These are phyloP conservation scores for Rhizopogon vesiculosus DNA, from an alignment of 768 basidiomycete species.

Conservation along the genomic window DNA sequence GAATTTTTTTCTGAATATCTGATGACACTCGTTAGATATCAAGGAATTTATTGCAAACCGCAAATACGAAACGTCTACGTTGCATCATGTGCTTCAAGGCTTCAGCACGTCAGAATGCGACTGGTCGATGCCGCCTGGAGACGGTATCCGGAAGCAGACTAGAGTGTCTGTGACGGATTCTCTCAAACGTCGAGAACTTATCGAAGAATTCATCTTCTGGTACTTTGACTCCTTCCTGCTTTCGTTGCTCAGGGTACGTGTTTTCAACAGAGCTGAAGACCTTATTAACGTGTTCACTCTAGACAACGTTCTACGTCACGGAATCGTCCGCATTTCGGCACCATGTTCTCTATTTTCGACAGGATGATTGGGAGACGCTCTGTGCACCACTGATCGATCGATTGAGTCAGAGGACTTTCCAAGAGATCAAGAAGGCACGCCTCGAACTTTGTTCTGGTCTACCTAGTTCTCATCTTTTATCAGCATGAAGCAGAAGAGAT, in stretches of 20 bases:
- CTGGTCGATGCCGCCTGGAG: conserved; percentile 61
- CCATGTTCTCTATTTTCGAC: conserved; percentile 84
- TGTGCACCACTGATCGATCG: conserved; percentile 77
- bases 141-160: conserved; percentile 31
- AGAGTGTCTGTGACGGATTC: conserved; percentile 63
- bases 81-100: conserved; percentile 75
- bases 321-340: conserved; percentile 85
- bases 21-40: conserved; percentile 44
- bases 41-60: conserved; percentile 69
- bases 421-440: conserved; percentile 61
- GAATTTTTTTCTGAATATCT: background rate
- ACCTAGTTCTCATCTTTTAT: background rate
- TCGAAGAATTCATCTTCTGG: conserved; percentile 93
- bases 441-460: background rate
- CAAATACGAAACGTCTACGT: conserved; percentile 74
- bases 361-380: conserved; percentile 88
- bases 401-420: conserved; percentile 68
- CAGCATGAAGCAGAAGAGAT: conserved; percentile 64
- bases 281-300: background rate
- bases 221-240: conserved; percentile 84
- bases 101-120: conserved; percentile 72
- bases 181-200: conserved; percentile 70
- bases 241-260: conserved; percentile 68
- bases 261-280: background rate
- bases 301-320: conserved; percentile 95